Evolutionary conservation across 2,329 filamentous ascomycete species (phyloP).

Genomic region (Coniochaeta sp.): DNA sequence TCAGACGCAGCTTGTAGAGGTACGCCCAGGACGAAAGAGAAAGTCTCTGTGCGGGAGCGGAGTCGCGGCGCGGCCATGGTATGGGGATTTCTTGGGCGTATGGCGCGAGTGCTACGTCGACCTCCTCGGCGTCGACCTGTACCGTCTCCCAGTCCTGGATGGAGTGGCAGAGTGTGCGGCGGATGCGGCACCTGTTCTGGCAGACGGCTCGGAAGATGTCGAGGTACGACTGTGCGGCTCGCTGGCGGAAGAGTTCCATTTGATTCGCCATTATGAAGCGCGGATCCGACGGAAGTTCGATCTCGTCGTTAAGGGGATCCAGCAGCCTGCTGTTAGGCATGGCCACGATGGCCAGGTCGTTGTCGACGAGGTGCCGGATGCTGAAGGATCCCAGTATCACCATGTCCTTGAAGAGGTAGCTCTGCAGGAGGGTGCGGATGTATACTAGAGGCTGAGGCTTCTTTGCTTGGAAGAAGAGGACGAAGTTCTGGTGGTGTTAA

Average conservation of each 20-base stretch:
- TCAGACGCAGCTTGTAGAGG: constrained; percentile 80
- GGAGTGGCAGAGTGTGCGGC: constrained; percentile 82
- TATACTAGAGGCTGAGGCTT: constrained; percentile 80
- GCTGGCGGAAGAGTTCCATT: constrained; percentile 63
- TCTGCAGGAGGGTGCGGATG: constrained; percentile 72
- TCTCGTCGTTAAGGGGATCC: constrained; percentile 65
- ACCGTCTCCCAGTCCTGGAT: constrained; percentile 78
- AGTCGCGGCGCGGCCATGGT: constrained; percentile 47
- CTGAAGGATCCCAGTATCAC: constrained; percentile 60
- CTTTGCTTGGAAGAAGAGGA: constrained; percentile 67
- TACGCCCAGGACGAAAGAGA: constrained; percentile 79
- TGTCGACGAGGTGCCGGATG: constrained; percentile 69
- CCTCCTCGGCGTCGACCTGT: constrained; percentile 72
- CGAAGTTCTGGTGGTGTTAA: constrained; percentile 50
- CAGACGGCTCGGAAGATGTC: constrained; percentile 80
- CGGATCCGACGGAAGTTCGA: constrained; percentile 68
- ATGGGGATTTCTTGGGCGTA: constrained; percentile 56
- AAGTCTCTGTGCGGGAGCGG: neutral
- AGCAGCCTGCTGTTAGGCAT: constrained; percentile 66
- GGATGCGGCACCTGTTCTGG: constrained; percentile 82
- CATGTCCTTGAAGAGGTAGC: constrained; percentile 67
- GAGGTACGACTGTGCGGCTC: constrained; percentile 64
- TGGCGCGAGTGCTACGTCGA: constrained; percentile 61
- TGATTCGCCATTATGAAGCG: constrained; percentile 65
- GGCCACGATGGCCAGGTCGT: constrained; percentile 72